Conservation (phyloP, 495 filamentous ascomycete species). For the Peziza echinospora region DNA sequence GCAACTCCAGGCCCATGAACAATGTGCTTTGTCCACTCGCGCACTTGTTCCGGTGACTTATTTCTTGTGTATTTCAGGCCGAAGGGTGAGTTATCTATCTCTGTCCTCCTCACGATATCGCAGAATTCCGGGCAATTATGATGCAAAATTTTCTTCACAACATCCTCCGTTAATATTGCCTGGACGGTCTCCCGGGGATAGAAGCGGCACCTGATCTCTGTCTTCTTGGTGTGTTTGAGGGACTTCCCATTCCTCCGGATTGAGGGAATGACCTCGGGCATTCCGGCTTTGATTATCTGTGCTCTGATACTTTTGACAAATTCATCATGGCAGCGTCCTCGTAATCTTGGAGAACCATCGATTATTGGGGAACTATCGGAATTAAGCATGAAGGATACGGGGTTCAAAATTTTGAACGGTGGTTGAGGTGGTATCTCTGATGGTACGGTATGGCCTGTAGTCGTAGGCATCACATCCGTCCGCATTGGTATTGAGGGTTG, state of each 20-base stretch:
- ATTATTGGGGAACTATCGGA: too few relatives aligned
- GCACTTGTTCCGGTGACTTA: background rate
- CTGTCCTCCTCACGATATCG: background rate
- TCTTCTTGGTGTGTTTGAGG: background rate
- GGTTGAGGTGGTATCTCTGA: too few relatives aligned
- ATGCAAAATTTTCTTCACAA: background rate
- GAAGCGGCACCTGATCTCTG: background rate
- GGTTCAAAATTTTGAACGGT: too few relatives aligned
- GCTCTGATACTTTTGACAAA: background rate
- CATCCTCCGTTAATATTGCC: background rate
- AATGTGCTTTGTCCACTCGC: background rate
- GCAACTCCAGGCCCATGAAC: background rate
- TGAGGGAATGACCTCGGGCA: background rate
- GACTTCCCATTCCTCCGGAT: background rate
- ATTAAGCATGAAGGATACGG: too few relatives aligned
- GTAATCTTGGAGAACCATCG: too few relatives aligned
- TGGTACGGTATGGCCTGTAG: too few relatives aligned
- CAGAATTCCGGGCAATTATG: background rate
- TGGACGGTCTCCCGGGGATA: background rate
- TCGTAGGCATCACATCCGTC: too few relatives aligned
- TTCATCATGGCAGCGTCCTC: background rate
- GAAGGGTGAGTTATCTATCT: background rate
- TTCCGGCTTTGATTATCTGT: background rate
- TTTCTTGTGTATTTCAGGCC: background rate
- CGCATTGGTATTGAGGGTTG: too few relatives aligned